phyloP scores from a whole-genome alignment of 192 early-diverging fungal species.

The Spinellus fusiger region DNA sequence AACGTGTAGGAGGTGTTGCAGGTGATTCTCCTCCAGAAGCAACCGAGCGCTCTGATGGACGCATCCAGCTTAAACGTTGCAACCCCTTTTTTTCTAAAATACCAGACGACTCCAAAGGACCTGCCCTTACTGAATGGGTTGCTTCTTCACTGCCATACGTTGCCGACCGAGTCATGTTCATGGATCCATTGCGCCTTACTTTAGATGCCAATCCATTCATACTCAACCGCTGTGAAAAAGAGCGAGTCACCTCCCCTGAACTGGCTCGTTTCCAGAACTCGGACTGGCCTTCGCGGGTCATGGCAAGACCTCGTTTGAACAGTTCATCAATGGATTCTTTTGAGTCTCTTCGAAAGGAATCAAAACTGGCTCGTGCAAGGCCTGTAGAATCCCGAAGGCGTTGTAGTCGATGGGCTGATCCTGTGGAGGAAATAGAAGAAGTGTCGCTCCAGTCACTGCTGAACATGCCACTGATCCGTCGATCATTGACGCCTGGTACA shows the following conservation, averaged over 20 bases:
- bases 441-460: constrained; percentile 19
- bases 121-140: constrained; percentile 5
- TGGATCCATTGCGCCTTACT: constrained; percentile 3
- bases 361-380: constrained; percentile 22
- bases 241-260: constrained; percentile 6
- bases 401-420: constrained; percentile 15
- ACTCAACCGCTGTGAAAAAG: constrained; percentile 16
- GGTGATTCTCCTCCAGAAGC: not conserved
- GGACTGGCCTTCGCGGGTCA: not conserved
- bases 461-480: constrained; percentile 18
- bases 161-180: not conserved
- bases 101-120: not conserved
- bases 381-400: constrained; percentile 20
- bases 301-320: constrained; percentile 12
- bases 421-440: constrained; percentile 18
- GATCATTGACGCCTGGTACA: constrained; percentile 24
- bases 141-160: constrained; percentile 2
- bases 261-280: constrained; percentile 6
- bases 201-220: constrained; percentile 8
- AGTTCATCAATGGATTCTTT: constrained; percentile 27
- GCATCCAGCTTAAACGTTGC: not conserved
- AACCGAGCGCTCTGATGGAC: not conserved
- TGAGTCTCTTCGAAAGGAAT: constrained; percentile 19
- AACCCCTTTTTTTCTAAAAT: not conserved
- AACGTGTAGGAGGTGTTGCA: not conserved